Evolutionary conservation across 2,329 filamentous ascomycete species (phyloP), one percentile per base, ranked within the genome.

Genomic region (Xylaria sp.): DNA sequence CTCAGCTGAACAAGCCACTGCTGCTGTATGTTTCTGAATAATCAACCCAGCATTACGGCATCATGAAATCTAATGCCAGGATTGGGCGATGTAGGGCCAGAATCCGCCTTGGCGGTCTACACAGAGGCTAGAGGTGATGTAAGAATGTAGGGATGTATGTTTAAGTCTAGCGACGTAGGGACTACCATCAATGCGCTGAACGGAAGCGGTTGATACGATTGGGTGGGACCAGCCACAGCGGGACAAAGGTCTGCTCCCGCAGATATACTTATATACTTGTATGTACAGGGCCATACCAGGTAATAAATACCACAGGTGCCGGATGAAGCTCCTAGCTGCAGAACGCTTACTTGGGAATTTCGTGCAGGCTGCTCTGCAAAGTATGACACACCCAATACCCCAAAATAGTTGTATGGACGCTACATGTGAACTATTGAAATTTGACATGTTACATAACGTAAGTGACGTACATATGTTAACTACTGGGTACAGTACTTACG

Each of bases 161-260:
- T n/a, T n/a, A n/a, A n/a, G n/a, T n/a, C n/a, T n/a, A n/a, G n/a
- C n/a, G n/a, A n/a, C n/a, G n/a, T n/a, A n/a, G n/a, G n/a, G n/a
- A n/a, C n/a, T n/a, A n/a, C n/a, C n/a, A n/a, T n/a, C n/a, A 33
- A 25, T 57, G 35, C 27, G 29, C 9, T 31, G 29, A 19, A 44
- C 40, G 15, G 44, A 46, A 29, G 55, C 19, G 37, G n/a, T 11
- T 52, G 31, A 46, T 60, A 40, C 44, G 58, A 60, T 60, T 60
- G 58, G 58, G 21, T 15, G 38, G n/a, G 27, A 21, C 7, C 38
- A 31, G 40, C 46, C 29, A 44, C 44, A 25, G 19, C 11, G 21
- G 23, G 17, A 35, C 38, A 27, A 35, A 23, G 27, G 17, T 17
- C 29, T 19, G 11, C 52, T 27, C 21, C 27, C 17, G 21, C 17